Conservation (phyloP, 2,329 filamentous ascomycete genomes). For the Aciculosporium take region DNA sequence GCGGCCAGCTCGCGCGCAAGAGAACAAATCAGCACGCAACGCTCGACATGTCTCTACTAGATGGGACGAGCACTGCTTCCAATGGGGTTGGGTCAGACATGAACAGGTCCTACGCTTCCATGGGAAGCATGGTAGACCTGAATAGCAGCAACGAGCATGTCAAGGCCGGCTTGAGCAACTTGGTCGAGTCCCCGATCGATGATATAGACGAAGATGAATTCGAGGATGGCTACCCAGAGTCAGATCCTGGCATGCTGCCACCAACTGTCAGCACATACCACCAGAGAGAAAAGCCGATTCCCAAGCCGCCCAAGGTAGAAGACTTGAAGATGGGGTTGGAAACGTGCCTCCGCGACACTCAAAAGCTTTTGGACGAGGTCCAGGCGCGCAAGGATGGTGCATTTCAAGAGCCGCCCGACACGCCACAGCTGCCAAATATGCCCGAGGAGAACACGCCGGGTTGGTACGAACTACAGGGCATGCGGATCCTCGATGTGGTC, state of each 20-base stretch:
- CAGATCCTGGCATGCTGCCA: conserved; percentile 72
- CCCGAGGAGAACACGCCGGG: conserved; percentile 39
- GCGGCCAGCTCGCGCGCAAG: conserved; percentile 67
- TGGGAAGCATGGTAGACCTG: conserved; percentile 44
- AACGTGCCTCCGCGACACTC: conserved; percentile 53
- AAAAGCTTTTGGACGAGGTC: conserved; percentile 50
- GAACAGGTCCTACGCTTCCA: conserved; percentile 46
- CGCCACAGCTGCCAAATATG: conserved; percentile 23
- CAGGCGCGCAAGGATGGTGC: conserved; percentile 23
- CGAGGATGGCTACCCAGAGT: conserved; percentile 45
- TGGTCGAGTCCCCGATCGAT: conserved; percentile 35
- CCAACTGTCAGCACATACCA: conserved; percentile 95
- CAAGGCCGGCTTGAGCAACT: conserved; percentile 11
- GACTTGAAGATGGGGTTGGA: conserved; percentile 58
- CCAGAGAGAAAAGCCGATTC: conserved; percentile 64
- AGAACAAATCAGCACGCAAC: conserved; percentile 45
- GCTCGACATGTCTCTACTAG: conserved; percentile 42
- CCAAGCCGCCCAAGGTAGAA: conserved; percentile 69
- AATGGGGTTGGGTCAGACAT: conserved; percentile 31
- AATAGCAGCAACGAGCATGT: conserved; percentile 24
- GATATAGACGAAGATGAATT: conserved; percentile 32
- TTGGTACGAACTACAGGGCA: conserved; percentile 78
- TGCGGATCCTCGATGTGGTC: conserved; percentile 83
- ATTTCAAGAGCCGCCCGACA: conserved; percentile 15
- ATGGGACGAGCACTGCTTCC: conserved; percentile 18